These are phyloP conservation scores for Calonectria hongkongensis DNA, from an alignment of 2,329 filamentous ascomycete species.

Conservation along the genomic window DNA sequence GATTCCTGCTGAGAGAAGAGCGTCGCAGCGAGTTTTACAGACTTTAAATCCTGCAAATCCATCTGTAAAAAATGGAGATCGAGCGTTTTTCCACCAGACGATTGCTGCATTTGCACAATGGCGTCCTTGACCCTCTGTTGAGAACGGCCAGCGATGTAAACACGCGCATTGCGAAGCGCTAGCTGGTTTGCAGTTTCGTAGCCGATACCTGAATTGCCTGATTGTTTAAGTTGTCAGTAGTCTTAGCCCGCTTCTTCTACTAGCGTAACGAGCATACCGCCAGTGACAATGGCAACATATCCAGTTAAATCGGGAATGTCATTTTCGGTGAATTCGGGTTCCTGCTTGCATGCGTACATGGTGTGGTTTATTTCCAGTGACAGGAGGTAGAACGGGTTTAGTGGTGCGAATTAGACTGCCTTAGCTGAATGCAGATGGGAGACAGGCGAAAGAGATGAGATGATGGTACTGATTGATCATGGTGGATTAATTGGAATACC, in stretches of 20 bases:
- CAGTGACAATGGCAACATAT: slow-evolving; percentile 50
- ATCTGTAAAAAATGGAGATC: slow-evolving; percentile 52
- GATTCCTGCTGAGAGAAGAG: slow-evolving; percentile 46
- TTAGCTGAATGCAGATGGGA: too few species aligned
- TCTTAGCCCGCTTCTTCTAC: rapidly evolving
- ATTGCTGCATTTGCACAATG: slow-evolving; percentile 45
- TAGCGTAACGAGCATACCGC: slow-evolving; percentile 35
- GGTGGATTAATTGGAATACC: neutral
- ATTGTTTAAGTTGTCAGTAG: rapidly evolving
- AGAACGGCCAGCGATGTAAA: slow-evolving; percentile 51
- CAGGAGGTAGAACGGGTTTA: too few species aligned
- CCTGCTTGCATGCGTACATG: slow-evolving; percentile 4
- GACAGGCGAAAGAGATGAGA: too few species aligned
- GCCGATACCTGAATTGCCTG: slow-evolving; percentile 51
- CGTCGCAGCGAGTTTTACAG: slow-evolving; percentile 42
- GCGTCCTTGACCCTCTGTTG: slow-evolving; percentile 46
- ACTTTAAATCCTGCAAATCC: slow-evolving; percentile 48
- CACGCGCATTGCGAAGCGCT: slow-evolving; percentile 44
- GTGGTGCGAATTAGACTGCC: neutral
- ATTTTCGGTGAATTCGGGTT: slow-evolving; percentile 32
- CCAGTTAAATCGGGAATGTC: slow-evolving; percentile 49
- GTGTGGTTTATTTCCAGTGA: neutral
- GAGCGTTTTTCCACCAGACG: slow-evolving; percentile 27
- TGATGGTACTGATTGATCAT: neutral
- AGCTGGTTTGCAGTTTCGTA: slow-evolving; percentile 50